phyloP scores from a whole-genome alignment of 345 rosid species.

The Eucalyptus curtisii region DNA sequence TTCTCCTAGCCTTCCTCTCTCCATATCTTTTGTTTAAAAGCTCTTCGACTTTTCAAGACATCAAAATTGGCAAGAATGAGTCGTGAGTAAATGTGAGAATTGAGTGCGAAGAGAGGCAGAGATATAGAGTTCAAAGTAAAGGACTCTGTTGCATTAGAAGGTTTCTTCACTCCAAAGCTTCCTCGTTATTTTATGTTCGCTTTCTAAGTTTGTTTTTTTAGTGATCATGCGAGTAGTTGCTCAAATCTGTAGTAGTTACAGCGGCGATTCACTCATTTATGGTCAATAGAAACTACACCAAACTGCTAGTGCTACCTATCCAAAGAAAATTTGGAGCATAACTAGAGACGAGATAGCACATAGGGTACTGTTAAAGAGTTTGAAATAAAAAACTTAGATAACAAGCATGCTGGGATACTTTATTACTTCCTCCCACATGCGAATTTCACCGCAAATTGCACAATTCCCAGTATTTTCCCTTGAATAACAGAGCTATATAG shows the following conservation, averaged over 20 bases:
- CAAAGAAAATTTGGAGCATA: rapidly evolving
- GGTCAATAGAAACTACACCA: not conserved
- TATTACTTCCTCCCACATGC: not conserved
- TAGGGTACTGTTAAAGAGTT: not conserved
- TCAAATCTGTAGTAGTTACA: not conserved
- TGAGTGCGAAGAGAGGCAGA: not conserved
- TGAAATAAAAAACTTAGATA: not conserved
- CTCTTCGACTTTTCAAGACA: not conserved
- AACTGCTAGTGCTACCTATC: not conserved
- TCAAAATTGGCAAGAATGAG: not conserved
- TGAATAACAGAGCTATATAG: not conserved
- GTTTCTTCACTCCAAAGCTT: not conserved
- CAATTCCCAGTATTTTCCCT: not conserved
- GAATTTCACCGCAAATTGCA: not conserved
- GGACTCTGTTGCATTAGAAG: not conserved
- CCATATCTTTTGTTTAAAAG: not conserved
- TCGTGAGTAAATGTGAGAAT: not conserved
- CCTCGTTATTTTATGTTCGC: not conserved
- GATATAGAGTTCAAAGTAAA: not conserved
- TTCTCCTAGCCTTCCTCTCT: not conserved
- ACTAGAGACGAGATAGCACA: not conserved
- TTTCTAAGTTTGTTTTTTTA: not conserved
- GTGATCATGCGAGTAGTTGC: not conserved
- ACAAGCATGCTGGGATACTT: not conserved
- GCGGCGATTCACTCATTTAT: not conserved